phyloP scores from a whole-genome alignment of 805 yeast species.

The Metschnikowia arizonensis region DNA sequence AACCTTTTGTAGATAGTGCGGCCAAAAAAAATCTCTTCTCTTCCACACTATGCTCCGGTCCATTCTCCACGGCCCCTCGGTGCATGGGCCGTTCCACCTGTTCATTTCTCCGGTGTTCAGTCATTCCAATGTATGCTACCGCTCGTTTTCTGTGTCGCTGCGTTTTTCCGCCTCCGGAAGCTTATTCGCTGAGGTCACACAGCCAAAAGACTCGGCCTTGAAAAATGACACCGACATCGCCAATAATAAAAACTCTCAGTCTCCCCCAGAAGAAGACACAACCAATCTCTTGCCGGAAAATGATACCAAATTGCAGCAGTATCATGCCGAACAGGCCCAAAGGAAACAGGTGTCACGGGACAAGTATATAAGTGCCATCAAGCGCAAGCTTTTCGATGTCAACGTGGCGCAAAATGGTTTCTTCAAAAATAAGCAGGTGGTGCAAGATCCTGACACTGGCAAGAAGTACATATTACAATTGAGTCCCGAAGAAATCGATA shows the following conservation, averaged over 20 bases:
- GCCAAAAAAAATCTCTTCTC: conserved; percentile 4
- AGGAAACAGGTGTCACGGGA: conserved; percentile 46
- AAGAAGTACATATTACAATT: conserved; percentile 53
- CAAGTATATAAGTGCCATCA: conserved; percentile 66
- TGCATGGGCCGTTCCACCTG: conserved; percentile 1
- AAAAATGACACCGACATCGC: neutral
- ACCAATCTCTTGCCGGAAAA: conserved; percentile 25
- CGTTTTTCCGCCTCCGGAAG: conserved; percentile 10
- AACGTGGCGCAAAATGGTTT: conserved; percentile 63
- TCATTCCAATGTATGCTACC: neutral
- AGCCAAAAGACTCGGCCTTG: conserved; percentile 12
- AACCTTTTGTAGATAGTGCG: neutral
- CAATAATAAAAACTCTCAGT: conserved; percentile 9
- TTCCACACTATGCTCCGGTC: conserved; percentile 5
- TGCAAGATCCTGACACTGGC: conserved; percentile 40
- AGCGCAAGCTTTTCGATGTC: conserved; percentile 55
- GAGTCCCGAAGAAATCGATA: conserved; percentile 61
- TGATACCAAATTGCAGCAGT: conserved; percentile 45
- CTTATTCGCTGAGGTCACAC: conserved; percentile 34
- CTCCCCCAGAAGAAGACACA: conserved; percentile 7
- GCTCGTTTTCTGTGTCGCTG: neutral
- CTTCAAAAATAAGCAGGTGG: conserved; percentile 58
- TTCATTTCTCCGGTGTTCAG: neutral
- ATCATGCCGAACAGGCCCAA: conserved; percentile 42
- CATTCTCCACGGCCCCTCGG: conserved; percentile 4